Percentiles rank a stretch among this genome's conserved stretches.
These are phyloP conservation scores for Cryptococcus sp. DNA, from an alignment of 1,284 basidiomycete genomes.

Conservation along the genomic window DNA sequence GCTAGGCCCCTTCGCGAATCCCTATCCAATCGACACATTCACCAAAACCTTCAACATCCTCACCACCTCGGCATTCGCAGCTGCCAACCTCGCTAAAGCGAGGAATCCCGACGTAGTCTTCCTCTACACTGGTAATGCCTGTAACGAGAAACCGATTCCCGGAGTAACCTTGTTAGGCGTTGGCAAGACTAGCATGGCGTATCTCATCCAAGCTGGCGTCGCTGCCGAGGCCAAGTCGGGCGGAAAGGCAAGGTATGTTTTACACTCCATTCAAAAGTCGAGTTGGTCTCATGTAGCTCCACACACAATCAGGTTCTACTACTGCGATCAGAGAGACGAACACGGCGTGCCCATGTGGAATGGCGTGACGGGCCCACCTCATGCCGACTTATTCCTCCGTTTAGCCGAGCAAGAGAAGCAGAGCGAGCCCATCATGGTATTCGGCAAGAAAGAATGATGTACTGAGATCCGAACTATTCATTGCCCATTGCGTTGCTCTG, in stretches of 20 bases:
- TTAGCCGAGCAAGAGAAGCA: constrained; percentile 5
- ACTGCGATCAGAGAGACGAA: constrained; percentile 4
- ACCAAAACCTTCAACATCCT: constrained; percentile 3
- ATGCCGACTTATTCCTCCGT: constrained; percentile 6
- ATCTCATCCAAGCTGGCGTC: constrained; percentile 4
- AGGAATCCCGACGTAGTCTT: constrained; percentile 1
- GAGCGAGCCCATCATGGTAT: constrained; percentile 5
- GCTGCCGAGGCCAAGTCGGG: neutral
- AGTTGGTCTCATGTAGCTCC: no score
- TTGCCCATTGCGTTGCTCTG: no score
- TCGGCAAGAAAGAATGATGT: neutral
- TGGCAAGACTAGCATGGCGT: constrained; percentile 2
- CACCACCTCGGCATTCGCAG: constrained; percentile 1
- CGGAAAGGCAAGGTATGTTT: neutral
- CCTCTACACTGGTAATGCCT: constrained; percentile 6
- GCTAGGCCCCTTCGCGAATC: neutral
- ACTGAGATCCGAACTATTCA: no score
- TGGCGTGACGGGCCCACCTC: constrained; percentile 4
- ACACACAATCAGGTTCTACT: constrained; percentile 5
- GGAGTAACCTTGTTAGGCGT: neutral
- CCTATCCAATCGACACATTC: neutral
- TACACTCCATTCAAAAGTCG: neutral
- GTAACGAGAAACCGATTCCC: neutral
- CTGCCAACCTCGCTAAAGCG: constrained; percentile 5
- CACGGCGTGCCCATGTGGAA: constrained; percentile 3